Evolutionary conservation across 2,329 filamentous ascomycete genomes (phyloP).

Genomic region (Aspergillus vadensis): DNA sequence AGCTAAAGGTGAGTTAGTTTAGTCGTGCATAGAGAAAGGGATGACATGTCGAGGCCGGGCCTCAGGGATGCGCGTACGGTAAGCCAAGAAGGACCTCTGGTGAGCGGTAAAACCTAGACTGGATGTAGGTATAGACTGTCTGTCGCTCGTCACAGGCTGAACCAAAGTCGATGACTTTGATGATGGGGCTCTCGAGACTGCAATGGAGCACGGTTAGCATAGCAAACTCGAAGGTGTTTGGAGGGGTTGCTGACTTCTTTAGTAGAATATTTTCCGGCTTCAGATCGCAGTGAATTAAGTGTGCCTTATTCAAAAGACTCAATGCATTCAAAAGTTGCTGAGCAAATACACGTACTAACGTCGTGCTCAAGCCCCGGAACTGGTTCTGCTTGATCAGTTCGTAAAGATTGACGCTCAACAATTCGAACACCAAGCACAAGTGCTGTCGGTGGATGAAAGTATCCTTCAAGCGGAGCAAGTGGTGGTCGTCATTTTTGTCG

Average conservation of each 20-base stretch:
- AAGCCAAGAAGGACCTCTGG: conserved; percentile 94
- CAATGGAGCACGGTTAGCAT: conserved; percentile 13
- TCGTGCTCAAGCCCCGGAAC: conserved; percentile 95
- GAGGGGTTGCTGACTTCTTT: conserved; percentile 68
- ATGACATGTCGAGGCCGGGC: neutral
- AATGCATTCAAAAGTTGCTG: conserved; percentile 94
- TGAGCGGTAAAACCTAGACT: conserved; percentile 96
- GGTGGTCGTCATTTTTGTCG: conserved; percentile 98
- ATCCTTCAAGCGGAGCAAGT: conserved; percentile 89
- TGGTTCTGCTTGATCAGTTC: conserved; percentile 99
- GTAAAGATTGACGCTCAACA: conserved; percentile 95
- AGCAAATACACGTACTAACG: conserved; percentile 93
- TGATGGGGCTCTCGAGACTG: conserved; percentile 92
- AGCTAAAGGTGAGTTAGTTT: conserved; percentile 47
- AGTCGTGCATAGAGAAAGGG: neutral
- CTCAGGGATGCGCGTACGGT: conserved; percentile 53
- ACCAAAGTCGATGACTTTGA: conserved; percentile 99
- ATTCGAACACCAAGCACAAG: conserved; percentile 92
- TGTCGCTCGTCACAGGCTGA: conserved; percentile 98
- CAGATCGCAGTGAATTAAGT: conserved; percentile 94
- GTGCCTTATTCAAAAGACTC: conserved; percentile 90
- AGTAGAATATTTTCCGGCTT: conserved; percentile 97
- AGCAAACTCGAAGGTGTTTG: neutral
- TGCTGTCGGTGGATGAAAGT: conserved; percentile 98
- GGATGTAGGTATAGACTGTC: conserved; percentile 98